Conservation (phyloP, 2,329 filamentous ascomycete species). For the Fusarium subglutinans region DNA sequence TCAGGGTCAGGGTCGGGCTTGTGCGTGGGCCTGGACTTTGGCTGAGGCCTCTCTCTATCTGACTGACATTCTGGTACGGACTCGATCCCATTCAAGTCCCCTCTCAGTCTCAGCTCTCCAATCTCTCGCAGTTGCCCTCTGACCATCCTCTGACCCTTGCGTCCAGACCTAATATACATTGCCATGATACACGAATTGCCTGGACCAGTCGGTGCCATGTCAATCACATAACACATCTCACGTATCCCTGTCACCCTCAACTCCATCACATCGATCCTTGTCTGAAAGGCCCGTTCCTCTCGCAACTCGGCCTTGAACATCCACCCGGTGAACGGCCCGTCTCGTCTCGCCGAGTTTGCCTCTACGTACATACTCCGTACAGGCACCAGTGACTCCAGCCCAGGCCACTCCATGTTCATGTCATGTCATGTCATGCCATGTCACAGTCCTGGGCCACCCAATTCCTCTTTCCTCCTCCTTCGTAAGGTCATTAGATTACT, state of each 20-base stretch:
- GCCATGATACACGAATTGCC: constrained; percentile 13
- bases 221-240: constrained; percentile 13
- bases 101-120: not conserved
- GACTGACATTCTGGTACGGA: not conserved
- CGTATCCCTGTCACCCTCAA: constrained; percentile 11
- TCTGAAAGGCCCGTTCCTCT: constrained; percentile 14
- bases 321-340: constrained; percentile 18
- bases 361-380: not conserved
- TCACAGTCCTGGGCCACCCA: not conserved
- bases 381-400: constrained; percentile 12
- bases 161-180: not conserved
- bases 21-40: not conserved
- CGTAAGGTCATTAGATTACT: constrained; percentile 12
- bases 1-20: not conserved
- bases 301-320: constrained; percentile 12
- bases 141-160: not conserved
- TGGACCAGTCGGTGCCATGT: constrained; percentile 4
- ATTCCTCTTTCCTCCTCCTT: constrained; percentile 40
- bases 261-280: constrained; percentile 3
- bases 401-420: not conserved
- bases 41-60: not conserved
- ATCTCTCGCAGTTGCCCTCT: not conserved
- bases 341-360: constrained; percentile 4
- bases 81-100: not conserved
- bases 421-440: not conserved